Evolutionary conservation across 768 basidiomycete species (phyloP), one percentile per base, ranked within the genome.

Genomic region (Lactarius pseudohatsudake): DNA sequence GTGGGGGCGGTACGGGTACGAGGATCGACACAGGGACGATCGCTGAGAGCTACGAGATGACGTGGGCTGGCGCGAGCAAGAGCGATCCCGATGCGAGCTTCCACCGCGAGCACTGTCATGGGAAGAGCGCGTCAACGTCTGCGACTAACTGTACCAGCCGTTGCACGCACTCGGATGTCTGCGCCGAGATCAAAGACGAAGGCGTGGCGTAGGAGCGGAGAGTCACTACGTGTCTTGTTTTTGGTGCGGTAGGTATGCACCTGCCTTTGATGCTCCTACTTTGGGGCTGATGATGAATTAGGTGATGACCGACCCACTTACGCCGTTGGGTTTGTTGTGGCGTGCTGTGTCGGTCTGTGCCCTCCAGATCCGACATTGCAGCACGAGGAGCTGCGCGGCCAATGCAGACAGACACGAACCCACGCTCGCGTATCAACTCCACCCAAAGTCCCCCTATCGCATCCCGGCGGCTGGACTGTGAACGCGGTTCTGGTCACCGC

Each of bases 41-140:
- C 26, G 43, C 28, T 26, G 61, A 66, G 61, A 66, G 30, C 36
- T 66, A 66, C 2, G 65, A 66, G 47, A 58, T 66, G 65, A 62
- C 61, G 7, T 40, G 36, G 36, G 13, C 16, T 20, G 20, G 8
- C 5, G 10, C 38, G 18, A 53, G 30, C n/a, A 15, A 30, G 10
- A 20, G 16, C 54, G 54, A 20, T 9, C 15, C 8, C 4, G 18
- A 32, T 2, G 28, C 13, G 9, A 30, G 55, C 18, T 4, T 28
- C 36, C 55, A 22, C 34, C 61, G 4, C 32, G 34, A 58, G 22
- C 13, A 62, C 47, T 0, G 2, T 20, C 5, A 16, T n/a, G 47
- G 18, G 57, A 22, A 22, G 47, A 15, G 11, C 13, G 22, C 22
- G 5, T 50, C 47, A 11, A 32, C 47, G 22, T 41, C 56, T 32